These are phyloP conservation scores for Magnusiomyces ingens DNA, from an alignment of 1,139 yeast species.

Conservation along the genomic window DNA sequence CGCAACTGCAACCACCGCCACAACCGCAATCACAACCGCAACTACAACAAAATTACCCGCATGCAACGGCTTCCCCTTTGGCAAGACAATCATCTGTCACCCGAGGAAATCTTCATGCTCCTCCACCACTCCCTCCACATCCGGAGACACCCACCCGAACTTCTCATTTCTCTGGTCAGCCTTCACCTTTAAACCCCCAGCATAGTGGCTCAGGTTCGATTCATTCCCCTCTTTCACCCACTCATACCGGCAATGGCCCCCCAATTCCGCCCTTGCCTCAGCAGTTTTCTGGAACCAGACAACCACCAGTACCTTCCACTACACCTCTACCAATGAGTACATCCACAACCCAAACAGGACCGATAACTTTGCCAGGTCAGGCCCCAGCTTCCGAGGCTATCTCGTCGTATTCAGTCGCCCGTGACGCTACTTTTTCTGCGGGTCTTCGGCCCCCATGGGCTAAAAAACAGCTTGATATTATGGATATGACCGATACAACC, in stretches of 20 bases:
- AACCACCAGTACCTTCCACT: background rate
- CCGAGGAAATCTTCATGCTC: background rate
- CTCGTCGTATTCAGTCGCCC: slow-evolving; percentile 5
- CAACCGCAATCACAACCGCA: background rate
- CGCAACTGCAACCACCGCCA: slow-evolving; percentile 10
- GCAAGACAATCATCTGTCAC: background rate
- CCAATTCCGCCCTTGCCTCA: slow-evolving; percentile 22
- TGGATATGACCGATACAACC: slow-evolving; percentile 18
- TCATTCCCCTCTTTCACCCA: slow-evolving; percentile 35
- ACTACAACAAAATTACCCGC: background rate
- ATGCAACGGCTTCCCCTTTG: background rate
- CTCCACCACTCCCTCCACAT: slow-evolving; percentile 18
- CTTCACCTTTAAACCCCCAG: background rate
- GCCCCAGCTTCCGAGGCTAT: slow-evolving; percentile 17
- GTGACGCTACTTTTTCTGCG: background rate
- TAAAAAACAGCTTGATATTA: slow-evolving; percentile 13
- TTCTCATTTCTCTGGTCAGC: background rate
- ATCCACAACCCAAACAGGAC: slow-evolving; percentile 10
- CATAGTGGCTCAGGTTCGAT: slow-evolving; percentile 13
- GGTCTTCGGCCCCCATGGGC: slow-evolving; percentile 6
- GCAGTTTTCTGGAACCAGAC: background rate
- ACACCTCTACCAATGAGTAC: background rate
- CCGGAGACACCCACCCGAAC: slow-evolving; percentile 8
- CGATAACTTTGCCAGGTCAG: slow-evolving; percentile 9
- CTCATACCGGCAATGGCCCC: background rate